A percentile compares a stretch with the other conserved stretches of the same genome.
phyloP scores from a whole-genome alignment of 1,284 basidiomycete species.

The Cystobasidium pallidum region DNA sequence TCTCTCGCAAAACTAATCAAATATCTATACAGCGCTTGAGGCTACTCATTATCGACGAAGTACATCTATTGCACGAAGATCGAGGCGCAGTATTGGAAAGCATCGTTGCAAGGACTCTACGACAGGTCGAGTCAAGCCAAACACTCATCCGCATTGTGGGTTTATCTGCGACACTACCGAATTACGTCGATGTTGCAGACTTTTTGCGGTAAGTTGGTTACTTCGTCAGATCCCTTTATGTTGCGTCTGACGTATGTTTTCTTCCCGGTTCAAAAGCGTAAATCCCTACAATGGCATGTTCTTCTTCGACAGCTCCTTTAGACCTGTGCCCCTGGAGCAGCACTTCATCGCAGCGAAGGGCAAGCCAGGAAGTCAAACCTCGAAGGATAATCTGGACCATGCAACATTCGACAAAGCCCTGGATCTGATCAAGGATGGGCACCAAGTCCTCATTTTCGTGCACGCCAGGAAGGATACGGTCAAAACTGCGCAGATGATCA shows the following conservation, averaged over 20 bases:
- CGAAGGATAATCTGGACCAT: constrained; percentile 84
- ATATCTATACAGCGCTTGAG: constrained; percentile 72
- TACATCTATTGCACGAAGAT: constrained; percentile 96
- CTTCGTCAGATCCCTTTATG: no score
- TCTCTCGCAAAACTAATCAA: background rate
- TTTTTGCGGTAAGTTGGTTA: constrained; percentile 72
- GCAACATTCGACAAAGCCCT: constrained; percentile 82
- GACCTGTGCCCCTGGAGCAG: constrained; percentile 95
- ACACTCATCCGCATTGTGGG: constrained; percentile 98
- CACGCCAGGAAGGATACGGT: constrained; percentile 99
- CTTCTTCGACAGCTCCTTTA: constrained; percentile 97
- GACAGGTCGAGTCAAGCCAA: constrained; percentile 94
- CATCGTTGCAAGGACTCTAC: constrained; percentile 91
- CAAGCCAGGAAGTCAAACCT: constrained; percentile 74
- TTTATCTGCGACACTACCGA: constrained; percentile 95
- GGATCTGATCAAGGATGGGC: constrained; percentile 79
- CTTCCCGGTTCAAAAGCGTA: constrained; percentile 64
- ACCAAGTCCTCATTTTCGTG: constrained; percentile 99
- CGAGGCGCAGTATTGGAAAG: constrained; percentile 98
- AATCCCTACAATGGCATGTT: constrained; percentile 90
- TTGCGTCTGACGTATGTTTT: no score
- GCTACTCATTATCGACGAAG: constrained; percentile 96
- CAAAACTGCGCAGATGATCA: constrained; percentile 82
- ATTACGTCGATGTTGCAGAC: constrained; percentile 95
- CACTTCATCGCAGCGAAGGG: constrained; percentile 95